Evolutionary conservation across 2,329 filamentous ascomycete genomes (phyloP).

Genomic region (Trichoderma guizhouense): DNA sequence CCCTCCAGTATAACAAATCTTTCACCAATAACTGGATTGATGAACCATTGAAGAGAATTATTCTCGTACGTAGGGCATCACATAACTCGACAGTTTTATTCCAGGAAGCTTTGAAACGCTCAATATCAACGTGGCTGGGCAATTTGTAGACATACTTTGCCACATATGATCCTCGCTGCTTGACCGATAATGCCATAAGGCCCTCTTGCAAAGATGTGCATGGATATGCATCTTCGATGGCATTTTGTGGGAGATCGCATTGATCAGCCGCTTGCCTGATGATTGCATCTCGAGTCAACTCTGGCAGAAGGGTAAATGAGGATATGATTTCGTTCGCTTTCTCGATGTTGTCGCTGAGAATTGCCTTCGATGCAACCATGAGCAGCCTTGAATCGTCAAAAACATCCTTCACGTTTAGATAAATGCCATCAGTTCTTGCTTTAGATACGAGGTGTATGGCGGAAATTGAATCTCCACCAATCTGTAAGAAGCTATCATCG

Average conservation of each 20-base stretch:
- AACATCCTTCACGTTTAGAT: slow-evolving; percentile 18
- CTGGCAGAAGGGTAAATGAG: background rate
- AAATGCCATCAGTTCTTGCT: background rate
- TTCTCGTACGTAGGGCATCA: slow-evolving; percentile 18
- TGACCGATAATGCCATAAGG: slow-evolving; percentile 15
- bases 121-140: background rate
- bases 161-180: slow-evolving; percentile 17
- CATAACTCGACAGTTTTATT: background rate
- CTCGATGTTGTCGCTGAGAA: background rate
- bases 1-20: background rate
- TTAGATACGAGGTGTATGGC: slow-evolving; percentile 3
- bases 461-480: slow-evolving; percentile 10
- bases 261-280: background rate
- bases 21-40: background rate
- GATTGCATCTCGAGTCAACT: background rate
- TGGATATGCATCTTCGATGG: slow-evolving; percentile 18
- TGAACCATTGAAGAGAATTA: slow-evolving; percentile 1
- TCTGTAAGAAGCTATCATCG: slow-evolving; percentile 11
- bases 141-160: background rate
- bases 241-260: background rate
- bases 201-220: slow-evolving; percentile 21
- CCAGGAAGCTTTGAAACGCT: slow-evolving; percentile 18
- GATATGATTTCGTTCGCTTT: background rate
- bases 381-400: slow-evolving; percentile 19
- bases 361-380: background rate